Evolutionary conservation across 768 basidiomycete species (phyloP), one percentile per base, ranked within the genome.

Genomic region (Gymnopilus dilepis): DNA sequence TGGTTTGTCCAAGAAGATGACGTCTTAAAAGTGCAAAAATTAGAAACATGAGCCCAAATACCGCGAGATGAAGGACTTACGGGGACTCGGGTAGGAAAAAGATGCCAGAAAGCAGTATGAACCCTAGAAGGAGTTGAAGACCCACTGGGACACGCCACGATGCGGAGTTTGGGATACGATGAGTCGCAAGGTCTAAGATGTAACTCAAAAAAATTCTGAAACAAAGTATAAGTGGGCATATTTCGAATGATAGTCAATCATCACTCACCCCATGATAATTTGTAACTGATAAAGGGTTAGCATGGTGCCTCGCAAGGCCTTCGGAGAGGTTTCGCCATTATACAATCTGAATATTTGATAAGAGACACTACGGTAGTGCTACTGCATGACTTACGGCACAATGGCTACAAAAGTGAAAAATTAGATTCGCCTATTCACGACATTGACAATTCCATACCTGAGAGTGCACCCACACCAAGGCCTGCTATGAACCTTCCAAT

Each of bases 1-100:
- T 78, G 0, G 82, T 82, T 6, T 73, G 82, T 24, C 87, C 89
- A 12, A 92, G 78, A n/a, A 91, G 78, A 64, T 90, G 88, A 68
- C 90, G 89, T 21, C 88, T 89, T 26, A 45, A 45, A 15, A 30
- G 4, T 28, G 13, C 6, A 17, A 53, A n/a, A 5, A 22, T 48
- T 13, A 45, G 34, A 52, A 13, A 51, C 24, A 59, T 30, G 21
- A 28, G n/a, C 42, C 1, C 40, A 19, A 3, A 17, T 21, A 60
- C 41, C 4, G 33, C 24, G n/a, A 9, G 24, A 63, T 52, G 45
- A 56, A n/a, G 34, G 2, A 78, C 87, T 19, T 72, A 88, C 86
- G 91, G 91, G 3, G 89, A 91, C 68, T 92, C 91, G 1, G 91
- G 90, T 1, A 92, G 76, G 80, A 89, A 89, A 72, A 91, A 84